Percentiles rank a stretch among this genome's conserved stretches.
Conservation (phyloP, 2,329 filamentous ascomycete species). For the Waltergamsia citrina region DNA sequence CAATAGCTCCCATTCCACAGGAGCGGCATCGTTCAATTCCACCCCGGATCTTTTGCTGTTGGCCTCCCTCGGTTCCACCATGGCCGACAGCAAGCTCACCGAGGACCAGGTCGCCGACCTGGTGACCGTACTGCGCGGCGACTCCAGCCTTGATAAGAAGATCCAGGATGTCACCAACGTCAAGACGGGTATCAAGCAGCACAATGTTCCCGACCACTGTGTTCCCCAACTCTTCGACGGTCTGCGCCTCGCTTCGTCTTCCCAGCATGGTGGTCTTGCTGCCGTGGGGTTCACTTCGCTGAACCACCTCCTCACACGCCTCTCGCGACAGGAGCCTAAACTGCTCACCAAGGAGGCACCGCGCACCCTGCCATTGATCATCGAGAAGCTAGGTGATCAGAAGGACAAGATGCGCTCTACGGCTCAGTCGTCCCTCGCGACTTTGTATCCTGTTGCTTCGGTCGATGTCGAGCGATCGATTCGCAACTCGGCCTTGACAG, state of each 20-base stretch:
- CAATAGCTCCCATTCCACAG: too few relatives aligned
- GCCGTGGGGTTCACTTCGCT: slow-evolving; percentile 82
- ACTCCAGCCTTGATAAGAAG: slow-evolving; percentile 60
- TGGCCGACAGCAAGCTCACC: slow-evolving; percentile 46
- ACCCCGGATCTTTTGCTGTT: too few relatives aligned
- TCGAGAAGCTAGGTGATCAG: slow-evolving; percentile 79
- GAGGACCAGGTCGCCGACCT: slow-evolving; percentile 50
- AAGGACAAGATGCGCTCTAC: slow-evolving; percentile 76
- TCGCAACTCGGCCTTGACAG: slow-evolving; percentile 66
- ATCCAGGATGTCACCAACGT: slow-evolving; percentile 61
- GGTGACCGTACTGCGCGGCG: slow-evolving; percentile 43
- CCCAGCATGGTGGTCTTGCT: slow-evolving; percentile 68
- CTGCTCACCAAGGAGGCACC: slow-evolving; percentile 60
- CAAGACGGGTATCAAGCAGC: slow-evolving; percentile 88
- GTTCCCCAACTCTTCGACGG: slow-evolving; percentile 74
- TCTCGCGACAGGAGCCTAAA: slow-evolving; percentile 77
- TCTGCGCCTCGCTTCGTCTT: slow-evolving; percentile 63
- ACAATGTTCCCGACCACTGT: slow-evolving; percentile 70
- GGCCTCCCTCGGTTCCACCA: too few relatives aligned
- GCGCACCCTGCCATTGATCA: slow-evolving; percentile 62
- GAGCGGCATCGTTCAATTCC: too few relatives aligned
- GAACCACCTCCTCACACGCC: slow-evolving; percentile 76
- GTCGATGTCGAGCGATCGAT: slow-evolving; percentile 72
- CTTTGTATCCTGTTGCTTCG: slow-evolving; percentile 62
- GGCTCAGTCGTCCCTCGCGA: slow-evolving; percentile 65